These are phyloP conservation scores for Aspergillus wentii DNA, from an alignment of 495 filamentous ascomycete species.

Conservation along the genomic window DNA sequence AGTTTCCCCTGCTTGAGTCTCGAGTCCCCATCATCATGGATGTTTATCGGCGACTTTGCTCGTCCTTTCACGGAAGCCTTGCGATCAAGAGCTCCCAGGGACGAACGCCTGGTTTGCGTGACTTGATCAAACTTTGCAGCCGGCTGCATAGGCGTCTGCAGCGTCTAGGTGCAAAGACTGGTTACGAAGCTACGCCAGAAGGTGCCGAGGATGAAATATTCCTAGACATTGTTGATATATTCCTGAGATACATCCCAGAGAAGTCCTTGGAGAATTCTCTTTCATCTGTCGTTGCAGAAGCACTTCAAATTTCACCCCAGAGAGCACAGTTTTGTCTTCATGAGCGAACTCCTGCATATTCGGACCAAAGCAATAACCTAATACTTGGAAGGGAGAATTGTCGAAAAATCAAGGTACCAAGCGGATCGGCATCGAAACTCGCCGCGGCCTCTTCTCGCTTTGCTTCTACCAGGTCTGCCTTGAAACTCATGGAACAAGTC, in stretches of 20 bases:
- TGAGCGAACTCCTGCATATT: conserved; percentile 60
- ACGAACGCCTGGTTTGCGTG: conserved; percentile 60
- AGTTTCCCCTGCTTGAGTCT: conserved; percentile 63
- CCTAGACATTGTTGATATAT: conserved; percentile 84
- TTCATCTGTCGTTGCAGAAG: conserved; percentile 67
- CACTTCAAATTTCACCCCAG: conserved; percentile 78
- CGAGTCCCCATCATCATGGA: conserved; percentile 67
- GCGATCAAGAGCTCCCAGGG: conserved; percentile 43
- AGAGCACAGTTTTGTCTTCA: conserved; percentile 64
- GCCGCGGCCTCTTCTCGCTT: conserved; percentile 36
- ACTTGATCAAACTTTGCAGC: conserved; percentile 85
- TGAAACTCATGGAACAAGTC: conserved; percentile 70
- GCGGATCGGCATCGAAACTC: conserved; percentile 25
- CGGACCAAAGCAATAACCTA: conserved; percentile 51
- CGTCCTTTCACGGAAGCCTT: conserved; percentile 42
- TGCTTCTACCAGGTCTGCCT: conserved; percentile 39
- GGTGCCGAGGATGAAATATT: conserved; percentile 78
- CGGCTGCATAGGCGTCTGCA: conserved; percentile 59
- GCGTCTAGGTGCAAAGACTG: conserved; percentile 58
- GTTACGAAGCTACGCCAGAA: conserved; percentile 70
- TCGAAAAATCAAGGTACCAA: conserved; percentile 38
- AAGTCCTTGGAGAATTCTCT: conserved; percentile 55
- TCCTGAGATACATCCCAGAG: conserved; percentile 72
- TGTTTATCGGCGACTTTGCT: conserved; percentile 66
- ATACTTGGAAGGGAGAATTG: conserved; percentile 62